Evolutionary conservation across 2,329 filamentous ascomycete genomes (phyloP), one percentile per base, ranked within the genome.

Genomic region (Aspergillus ustus): DNA sequence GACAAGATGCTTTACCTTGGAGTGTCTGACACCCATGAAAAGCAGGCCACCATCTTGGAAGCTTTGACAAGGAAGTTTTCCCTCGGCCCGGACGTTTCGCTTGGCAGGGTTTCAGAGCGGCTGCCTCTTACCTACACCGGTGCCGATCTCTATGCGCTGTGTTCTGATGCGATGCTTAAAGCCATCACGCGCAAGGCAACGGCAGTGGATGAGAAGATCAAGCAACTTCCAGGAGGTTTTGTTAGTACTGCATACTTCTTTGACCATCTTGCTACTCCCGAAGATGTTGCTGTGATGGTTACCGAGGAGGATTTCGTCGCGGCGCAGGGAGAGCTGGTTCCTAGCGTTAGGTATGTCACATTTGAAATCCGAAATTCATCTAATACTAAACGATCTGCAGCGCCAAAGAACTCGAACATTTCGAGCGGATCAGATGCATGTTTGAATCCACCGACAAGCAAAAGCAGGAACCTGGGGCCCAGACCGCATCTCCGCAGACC

Each of bases 1-100:
- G 95, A 99, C 75, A 98, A 98, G 82, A 96, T 98, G 93, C 85
- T 99, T 31, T 99, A 98, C 73, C 83, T 99, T 13, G 95, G 95
- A 40, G 93, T 99, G 8, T 96, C 92, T 7, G 95, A 99, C 77
- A 97, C 93, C 4, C 94, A 98, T 71, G 91, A 96, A 19, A 98
- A 98, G 81, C 95, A 99, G 79, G 86, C 92, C 64, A 97, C 89
- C 22, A 98, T 99, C 66, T 81, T 99, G 73, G 92, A 98, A 76
- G 95, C 95, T 1, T 81, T 99, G 73, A 98, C 95, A 1, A 86
- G 95, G 72, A 99, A 98, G 79, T 99, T 99, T 78, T 91, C 89
- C 2, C 87, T 98, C 56, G 84, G 92, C 66, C 91, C 92, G 0
- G 84, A 87, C 1, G 83, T 97, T 51, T 95, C 92, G 11, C 86